Evolutionary conservation across 2,329 filamentous ascomycete genomes (phyloP).

Genomic region (Cladosporium sp.): DNA sequence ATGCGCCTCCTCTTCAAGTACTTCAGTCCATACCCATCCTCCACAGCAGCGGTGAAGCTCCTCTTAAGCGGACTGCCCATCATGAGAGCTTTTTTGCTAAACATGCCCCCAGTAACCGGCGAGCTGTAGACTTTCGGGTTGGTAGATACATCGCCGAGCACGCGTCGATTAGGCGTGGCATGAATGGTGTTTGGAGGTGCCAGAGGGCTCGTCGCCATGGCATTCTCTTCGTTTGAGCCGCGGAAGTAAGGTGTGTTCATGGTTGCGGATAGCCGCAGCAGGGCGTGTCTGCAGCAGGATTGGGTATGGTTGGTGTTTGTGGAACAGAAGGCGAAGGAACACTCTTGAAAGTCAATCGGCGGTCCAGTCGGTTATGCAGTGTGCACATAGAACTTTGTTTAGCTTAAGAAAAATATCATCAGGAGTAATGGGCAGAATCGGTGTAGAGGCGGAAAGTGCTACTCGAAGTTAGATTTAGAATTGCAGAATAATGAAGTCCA

Average conservation of each 20-base stretch:
- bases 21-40: conserved; percentile 29
- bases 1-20: conserved; percentile 32
- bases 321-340: too few relatives aligned
- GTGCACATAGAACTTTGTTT: too few relatives aligned
- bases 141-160: conserved; percentile 30
- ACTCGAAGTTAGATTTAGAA: neutral
- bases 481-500: neutral
- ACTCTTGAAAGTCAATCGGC: too few relatives aligned
- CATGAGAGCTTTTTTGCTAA: conserved; percentile 20
- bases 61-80: conserved; percentile 31
- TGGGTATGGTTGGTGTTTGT: neutral
- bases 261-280: neutral
- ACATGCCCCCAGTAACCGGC: conserved; percentile 7
- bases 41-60: conserved; percentile 26
- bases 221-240: conserved; percentile 6
- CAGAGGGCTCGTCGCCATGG: conserved; percentile 8
- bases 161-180: conserved; percentile 16
- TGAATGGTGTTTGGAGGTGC: neutral
- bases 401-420: too few relatives aligned
- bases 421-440: neutral
- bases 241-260: conserved; percentile 10
- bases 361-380: too few relatives aligned
- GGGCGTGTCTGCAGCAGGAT: neutral
- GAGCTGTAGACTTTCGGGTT: conserved; percentile 23
- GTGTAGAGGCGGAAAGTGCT: neutral